Percentiles rank a stretch among this genome's conserved stretches.
Evolutionary conservation across 108 stramenopile species (phyloP).

Genomic region (Nitzschia sp.): DNA sequence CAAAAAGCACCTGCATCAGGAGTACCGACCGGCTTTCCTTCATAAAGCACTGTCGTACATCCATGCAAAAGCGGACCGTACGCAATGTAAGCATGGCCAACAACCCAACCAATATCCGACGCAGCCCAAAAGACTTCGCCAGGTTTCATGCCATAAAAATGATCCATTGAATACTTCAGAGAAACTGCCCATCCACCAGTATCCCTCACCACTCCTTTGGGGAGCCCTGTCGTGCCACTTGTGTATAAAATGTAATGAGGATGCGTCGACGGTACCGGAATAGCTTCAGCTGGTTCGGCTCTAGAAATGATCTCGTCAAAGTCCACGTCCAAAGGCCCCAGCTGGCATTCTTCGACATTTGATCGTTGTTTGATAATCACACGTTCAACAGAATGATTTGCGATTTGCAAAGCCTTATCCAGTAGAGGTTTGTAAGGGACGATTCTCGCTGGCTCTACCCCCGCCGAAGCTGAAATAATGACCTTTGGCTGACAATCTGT

Average conservation of each 20-base stretch:
- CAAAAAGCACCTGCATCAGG: constrained; percentile 82
- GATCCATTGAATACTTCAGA: constrained; percentile 65
- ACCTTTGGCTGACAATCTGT: constrained; percentile 69
- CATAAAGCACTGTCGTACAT: constrained; percentile 69
- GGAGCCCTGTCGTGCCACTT: constrained; percentile 72
- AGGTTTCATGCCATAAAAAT: constrained; percentile 53
- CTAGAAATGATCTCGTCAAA: constrained; percentile 40
- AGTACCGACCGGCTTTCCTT: constrained; percentile 82
- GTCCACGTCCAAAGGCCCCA: constrained; percentile 42
- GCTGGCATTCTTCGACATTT: constrained; percentile 28
- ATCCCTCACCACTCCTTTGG: constrained; percentile 79
- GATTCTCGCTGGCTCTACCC: constrained; percentile 53
- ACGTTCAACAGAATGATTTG: constrained; percentile 40
- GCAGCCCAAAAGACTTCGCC: constrained; percentile 80
- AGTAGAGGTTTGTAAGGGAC: constrained; percentile 68
- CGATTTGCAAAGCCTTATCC: constrained; percentile 58
- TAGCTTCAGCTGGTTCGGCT: constrained; percentile 36
- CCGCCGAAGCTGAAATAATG: constrained; percentile 64
- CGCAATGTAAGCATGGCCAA: constrained; percentile 58
- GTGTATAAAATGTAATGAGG: constrained; percentile 75
- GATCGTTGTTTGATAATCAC: constrained; percentile 59
- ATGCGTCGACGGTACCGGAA: constrained; percentile 50
- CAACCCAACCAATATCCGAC: constrained; percentile 77
- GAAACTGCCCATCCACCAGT: constrained; percentile 67
- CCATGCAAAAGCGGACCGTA: constrained; percentile 79